Base-by-base conservation (phyloP, 352 stramenopile genomes). In the Phytophthora chlamydospora region DNA sequence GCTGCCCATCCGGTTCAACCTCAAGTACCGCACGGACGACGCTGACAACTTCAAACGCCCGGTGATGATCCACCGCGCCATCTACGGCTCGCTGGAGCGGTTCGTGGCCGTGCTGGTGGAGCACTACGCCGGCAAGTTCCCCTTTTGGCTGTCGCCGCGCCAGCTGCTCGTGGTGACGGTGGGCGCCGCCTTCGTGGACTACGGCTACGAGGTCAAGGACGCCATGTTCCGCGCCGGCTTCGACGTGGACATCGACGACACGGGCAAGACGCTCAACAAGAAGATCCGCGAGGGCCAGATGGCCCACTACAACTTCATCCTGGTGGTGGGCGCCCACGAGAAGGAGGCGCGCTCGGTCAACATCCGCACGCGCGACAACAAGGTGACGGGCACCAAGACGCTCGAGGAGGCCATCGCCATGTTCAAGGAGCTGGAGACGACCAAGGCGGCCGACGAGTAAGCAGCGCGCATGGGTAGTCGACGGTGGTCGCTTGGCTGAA, bases 251-350 rank as follows among this genome's bases (percentile, higher is more conserved):
- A 91, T 98, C 24, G 97, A 99, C 68, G 74, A 96, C 36, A 95
- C 90, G 21, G 96, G 90, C 68, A 95, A 98, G 66, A 99, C 96
- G 16, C 88, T 99, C 48, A 98, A 98, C 73, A 99, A 99, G 87
- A 99, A 99, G 81, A 97, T 99, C 24, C 88, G 95, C 34, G 96
- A 98, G 65, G 97, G 94, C 0, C 95, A 99, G 76, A 73, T 99
- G 56, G 92, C 89, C 11, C 96, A 99, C 71, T 99, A 98, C 76
- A 99, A 99, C 82, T 99, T 98, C 67, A 98, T 99, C 58, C 79
- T 99, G 32, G 95, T 99, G 17, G 96, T 99, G 48, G 97, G 97
- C 41, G 87, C 95, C 52, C 73, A 88, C 36, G 97, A 99, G 64
- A 76, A 95, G 27, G 83, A 93, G 50, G 89, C 88, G 38, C 80